Evolutionary conservation across 768 basidiomycete species (phyloP).

Genomic region (Hygrophorus pudorinus): DNA sequence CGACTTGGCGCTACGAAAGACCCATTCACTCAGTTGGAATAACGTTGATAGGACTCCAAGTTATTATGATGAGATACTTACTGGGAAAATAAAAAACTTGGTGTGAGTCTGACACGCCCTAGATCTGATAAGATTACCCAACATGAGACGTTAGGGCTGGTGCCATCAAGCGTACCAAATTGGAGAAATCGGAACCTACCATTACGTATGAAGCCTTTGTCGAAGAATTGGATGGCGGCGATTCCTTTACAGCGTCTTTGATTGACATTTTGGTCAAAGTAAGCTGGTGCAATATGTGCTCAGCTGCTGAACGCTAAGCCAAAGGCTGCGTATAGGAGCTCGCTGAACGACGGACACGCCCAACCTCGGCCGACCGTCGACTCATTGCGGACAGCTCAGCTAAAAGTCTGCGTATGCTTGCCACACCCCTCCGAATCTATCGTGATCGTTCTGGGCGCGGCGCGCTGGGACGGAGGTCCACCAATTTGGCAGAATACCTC

Average conservation of each 20-base stretch:
- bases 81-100: conserved; percentile 64
- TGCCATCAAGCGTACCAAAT: conserved; percentile 55
- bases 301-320: conserved; percentile 5
- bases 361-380: conserved; percentile 40
- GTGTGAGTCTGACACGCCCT: conserved; percentile 38
- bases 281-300: conserved; percentile 18
- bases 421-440: conserved; percentile 44
- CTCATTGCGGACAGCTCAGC: conserved; percentile 63
- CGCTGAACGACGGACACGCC: conserved; percentile 58
- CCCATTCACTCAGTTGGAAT: background rate
- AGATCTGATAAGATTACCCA: background rate
- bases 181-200: conserved; percentile 53
- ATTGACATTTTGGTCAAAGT: conserved; percentile 76
- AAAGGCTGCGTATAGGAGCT: conserved; percentile 45
- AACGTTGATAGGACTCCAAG: conserved; percentile 47
- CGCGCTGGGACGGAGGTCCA: conserved; percentile 25
- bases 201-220: conserved; percentile 73
- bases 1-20: conserved; percentile 4
- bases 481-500: conserved; percentile 42
- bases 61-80: conserved; percentile 64
- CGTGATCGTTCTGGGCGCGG: conserved; percentile 29
- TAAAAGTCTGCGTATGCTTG: conserved; percentile 48
- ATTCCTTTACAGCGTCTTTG: conserved; percentile 69
- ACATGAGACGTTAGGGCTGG: conserved; percentile 39
- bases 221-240: conserved; percentile 66